Evolutionary conservation across 2,329 filamentous ascomycete species (phyloP).

Genomic region (Coleophoma crateriformis): DNA sequence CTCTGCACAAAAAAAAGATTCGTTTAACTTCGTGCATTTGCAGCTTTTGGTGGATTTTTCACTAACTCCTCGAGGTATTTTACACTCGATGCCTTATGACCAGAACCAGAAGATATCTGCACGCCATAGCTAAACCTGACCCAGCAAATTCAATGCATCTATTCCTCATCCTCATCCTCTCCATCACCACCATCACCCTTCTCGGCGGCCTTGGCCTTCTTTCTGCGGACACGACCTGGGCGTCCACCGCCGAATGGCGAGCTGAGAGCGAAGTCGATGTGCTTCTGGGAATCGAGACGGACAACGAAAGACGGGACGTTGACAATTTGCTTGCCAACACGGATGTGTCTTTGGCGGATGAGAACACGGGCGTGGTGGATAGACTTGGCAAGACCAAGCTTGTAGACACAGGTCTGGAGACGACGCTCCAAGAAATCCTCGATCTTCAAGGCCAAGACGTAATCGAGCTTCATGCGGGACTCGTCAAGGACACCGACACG

Average conservation of each 20-base stretch:
- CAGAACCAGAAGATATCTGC: constrained; percentile 13
- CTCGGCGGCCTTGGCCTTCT: constrained; percentile 98
- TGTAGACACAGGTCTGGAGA: constrained; percentile 99
- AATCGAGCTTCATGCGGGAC: constrained; percentile 99
- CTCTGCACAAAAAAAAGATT: neutral
- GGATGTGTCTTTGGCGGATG: constrained; percentile 99
- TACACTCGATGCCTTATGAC: constrained; percentile 15
- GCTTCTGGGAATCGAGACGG: constrained; percentile 99
- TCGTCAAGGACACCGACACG: constrained; percentile 99
- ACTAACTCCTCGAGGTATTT: constrained; percentile 17
- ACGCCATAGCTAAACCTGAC: constrained; percentile 25
- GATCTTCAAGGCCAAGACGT: constrained; percentile 97
- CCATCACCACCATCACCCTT: constrained; percentile 75
- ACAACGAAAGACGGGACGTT: constrained; percentile 99
- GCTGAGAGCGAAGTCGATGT: constrained; percentile 98
- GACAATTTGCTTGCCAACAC: constrained; percentile 99
- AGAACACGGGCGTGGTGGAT: constrained; percentile 99
- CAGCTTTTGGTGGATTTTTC: constrained; percentile 13
- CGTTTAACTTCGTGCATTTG: constrained; percentile 1
- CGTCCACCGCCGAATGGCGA: constrained; percentile 97
- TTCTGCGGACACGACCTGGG: constrained; percentile 95
- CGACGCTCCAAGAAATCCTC: constrained; percentile 99
- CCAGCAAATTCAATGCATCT: constrained; percentile 26
- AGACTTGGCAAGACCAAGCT: constrained; percentile 99
- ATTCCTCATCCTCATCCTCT: constrained; percentile 65